Evolutionary conservation across 2,329 filamentous ascomycete species (phyloP).

Genomic region (Sphaceloma murrayae): DNA sequence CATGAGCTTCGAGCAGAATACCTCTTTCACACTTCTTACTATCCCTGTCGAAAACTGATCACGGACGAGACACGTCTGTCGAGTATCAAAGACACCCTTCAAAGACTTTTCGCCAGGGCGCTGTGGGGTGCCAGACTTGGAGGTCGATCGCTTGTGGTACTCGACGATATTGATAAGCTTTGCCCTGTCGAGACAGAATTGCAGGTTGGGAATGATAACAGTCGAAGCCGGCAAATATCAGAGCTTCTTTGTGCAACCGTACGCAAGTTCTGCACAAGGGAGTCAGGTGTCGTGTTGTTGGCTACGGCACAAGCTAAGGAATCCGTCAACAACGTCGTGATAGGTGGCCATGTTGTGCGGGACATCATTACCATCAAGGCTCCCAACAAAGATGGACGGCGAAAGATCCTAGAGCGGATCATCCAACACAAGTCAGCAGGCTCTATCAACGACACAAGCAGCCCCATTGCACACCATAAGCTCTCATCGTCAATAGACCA

Average conservation of each 20-base stretch:
- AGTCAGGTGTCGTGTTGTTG: conserved; percentile 74
- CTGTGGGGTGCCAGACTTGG: conserved; percentile 85
- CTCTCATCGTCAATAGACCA: conserved; percentile 15
- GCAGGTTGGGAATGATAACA: conserved; percentile 87
- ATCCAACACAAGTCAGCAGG: conserved; percentile 41
- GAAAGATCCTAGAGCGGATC: conserved; percentile 73
- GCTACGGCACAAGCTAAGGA: conserved; percentile 92
- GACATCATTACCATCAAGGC: conserved; percentile 86
- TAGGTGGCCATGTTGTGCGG: conserved; percentile 83
- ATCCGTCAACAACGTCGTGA: conserved; percentile 76
- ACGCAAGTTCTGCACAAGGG: conserved; percentile 69
- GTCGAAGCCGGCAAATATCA: conserved; percentile 81
- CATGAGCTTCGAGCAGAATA: conserved; percentile 61
- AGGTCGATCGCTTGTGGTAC: conserved; percentile 70
- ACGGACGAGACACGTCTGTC: conserved; percentile 85
- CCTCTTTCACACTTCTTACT: conserved; percentile 75
- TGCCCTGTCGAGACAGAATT: conserved; percentile 92
- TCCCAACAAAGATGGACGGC: conserved; percentile 80
- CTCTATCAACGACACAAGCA: conserved; percentile 18
- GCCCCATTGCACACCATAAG: conserved; percentile 14
- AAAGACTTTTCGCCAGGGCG: conserved; percentile 74
- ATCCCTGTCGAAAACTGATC: conserved; percentile 75
- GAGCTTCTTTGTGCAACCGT: conserved; percentile 78
- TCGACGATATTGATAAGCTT: conserved; percentile 88
- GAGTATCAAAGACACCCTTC: conserved; percentile 81